Percentiles rank a stretch among this genome's conserved stretches.
Conservation (phyloP, 805 yeast species). For the Priceomyces medius region DNA sequence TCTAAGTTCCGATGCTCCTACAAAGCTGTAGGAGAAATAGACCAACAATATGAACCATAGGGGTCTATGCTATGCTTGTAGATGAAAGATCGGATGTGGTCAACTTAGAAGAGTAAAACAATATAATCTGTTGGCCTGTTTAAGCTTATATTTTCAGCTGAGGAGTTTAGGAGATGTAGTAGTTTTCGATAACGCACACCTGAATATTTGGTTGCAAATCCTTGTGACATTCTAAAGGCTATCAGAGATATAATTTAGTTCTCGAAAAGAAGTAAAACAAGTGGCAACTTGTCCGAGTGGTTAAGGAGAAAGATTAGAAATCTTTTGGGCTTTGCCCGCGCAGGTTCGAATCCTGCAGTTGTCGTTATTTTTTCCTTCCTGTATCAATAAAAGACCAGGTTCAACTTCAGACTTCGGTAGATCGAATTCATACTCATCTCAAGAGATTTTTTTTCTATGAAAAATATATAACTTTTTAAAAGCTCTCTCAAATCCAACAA, state of each 20-base stretch:
- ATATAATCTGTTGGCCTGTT: too few species aligned
- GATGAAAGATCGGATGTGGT: too few species aligned
- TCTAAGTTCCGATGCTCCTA: too few species aligned
- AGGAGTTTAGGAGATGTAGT: too few species aligned
- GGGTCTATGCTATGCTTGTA: too few species aligned
- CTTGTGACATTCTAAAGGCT: too few species aligned
- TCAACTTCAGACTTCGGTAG: neutral
- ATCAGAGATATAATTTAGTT: neutral
- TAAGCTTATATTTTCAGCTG: too few species aligned
- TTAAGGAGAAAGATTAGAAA: slow-evolving; percentile 65
- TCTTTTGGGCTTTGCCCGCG: slow-evolving; percentile 64
- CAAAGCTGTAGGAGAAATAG: too few species aligned
- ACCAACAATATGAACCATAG: too few species aligned
- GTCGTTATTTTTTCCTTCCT: slow-evolving; percentile 50
- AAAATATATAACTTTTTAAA: neutral
- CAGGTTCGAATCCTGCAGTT: slow-evolving; percentile 74
- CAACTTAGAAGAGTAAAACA: too few species aligned
- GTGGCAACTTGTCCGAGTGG: slow-evolving; percentile 58
- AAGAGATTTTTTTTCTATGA: neutral
- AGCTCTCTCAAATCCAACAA: neutral
- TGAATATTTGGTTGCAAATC: too few species aligned
- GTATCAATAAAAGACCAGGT: neutral
- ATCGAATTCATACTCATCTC: slow-evolving; percentile 5
- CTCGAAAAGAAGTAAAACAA: neutral
- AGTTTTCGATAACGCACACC: too few species aligned